phyloP scores from a whole-genome alignment of 345 rosid genomes.

The Melaleuca alternifolia region DNA sequence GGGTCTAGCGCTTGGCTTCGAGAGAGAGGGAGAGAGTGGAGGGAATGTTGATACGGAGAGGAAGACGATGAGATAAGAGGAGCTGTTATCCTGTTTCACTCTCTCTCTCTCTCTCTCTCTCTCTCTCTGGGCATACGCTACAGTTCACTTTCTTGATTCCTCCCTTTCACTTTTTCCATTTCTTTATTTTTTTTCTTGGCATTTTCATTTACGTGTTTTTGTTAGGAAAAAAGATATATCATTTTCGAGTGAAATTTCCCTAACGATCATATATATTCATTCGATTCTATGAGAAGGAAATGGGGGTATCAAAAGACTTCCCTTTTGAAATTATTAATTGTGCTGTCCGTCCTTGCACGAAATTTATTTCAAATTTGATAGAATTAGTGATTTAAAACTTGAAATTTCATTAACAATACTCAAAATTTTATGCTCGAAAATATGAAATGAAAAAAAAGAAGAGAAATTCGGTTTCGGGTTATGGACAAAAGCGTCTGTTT shows the following conservation, averaged over 20 bases:
- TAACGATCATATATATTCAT: not conserved
- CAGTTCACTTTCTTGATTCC: not conserved
- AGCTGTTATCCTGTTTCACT: not conserved
- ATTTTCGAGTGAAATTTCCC: not conserved
- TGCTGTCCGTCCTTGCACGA: rapidly evolving
- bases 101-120: not conserved
- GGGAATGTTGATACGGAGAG: not conserved
- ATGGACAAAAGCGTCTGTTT: not conserved
- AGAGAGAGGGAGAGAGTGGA: not conserved
- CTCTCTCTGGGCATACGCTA: not conserved
- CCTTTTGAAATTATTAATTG: too few species aligned
- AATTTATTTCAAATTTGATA: not conserved
- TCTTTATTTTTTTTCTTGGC: not conserved
- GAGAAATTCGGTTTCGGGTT: too few species aligned
- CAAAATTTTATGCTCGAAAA: not conserved
- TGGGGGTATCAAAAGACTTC: not conserved
- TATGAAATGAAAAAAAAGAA: too few species aligned
- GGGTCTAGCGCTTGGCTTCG: not conserved
- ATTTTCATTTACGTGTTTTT: not conserved
- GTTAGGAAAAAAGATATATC: not conserved
- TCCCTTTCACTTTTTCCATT: not conserved
- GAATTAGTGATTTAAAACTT: not conserved
- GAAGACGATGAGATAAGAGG: not conserved
- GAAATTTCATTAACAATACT: not conserved
- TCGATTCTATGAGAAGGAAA: not conserved